Evolutionary conservation across 2,329 filamentous ascomycete species (phyloP), one percentile per base, ranked within the genome.

Genomic region (Exophiala sp.): DNA sequence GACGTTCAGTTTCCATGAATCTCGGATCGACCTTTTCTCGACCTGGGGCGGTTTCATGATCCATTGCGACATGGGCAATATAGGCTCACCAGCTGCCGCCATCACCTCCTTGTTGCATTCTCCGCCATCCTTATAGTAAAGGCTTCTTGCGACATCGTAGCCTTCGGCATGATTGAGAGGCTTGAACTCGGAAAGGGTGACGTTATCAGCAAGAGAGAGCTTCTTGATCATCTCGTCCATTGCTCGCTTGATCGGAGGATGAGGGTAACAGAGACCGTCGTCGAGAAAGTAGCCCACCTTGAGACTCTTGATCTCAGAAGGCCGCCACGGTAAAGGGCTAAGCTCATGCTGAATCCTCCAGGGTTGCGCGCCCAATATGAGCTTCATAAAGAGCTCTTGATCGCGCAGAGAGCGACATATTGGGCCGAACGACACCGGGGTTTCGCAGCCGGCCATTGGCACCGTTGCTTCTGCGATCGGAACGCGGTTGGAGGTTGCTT

Each of bases 51-150:
- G 7, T 13, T 80, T 70, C 48, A 74, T 67, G 43, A 85, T 82
- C 60, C 77, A 81, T 50, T 77, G 70, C 0, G 78, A 75, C 1
- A 85, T 66, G 0, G 81, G 80, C 1, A 76, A 66, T 60, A 73
- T 69, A 0, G 81, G 80, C 59, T 86, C 82, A 1, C 75, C 76
- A 0, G 75, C 75, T 1, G 70, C 68, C 1, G 72, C 67, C 2
- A 85, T 69, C 0, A 74, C 70, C 1, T 69, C 70, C 1, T 65
- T 64, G 23, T 77, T 75, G 50, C 79, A 74, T 13, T 70, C 65
- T 0, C 73, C 82, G 23, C 79, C 81, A 56, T 38, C 19, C 35
- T 4, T 4, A 64, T 19, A 64, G 53, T 4, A 42, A 46, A 37
- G 66, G 64, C 21, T 51, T 43, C 21, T 46, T 43, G 10, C 35